A percentile compares a stretch with the other conserved stretches of the same genome.
These are phyloP conservation scores for Termitomyces titanicus DNA, from an alignment of 768 basidiomycete genomes.

Conservation along the genomic window DNA sequence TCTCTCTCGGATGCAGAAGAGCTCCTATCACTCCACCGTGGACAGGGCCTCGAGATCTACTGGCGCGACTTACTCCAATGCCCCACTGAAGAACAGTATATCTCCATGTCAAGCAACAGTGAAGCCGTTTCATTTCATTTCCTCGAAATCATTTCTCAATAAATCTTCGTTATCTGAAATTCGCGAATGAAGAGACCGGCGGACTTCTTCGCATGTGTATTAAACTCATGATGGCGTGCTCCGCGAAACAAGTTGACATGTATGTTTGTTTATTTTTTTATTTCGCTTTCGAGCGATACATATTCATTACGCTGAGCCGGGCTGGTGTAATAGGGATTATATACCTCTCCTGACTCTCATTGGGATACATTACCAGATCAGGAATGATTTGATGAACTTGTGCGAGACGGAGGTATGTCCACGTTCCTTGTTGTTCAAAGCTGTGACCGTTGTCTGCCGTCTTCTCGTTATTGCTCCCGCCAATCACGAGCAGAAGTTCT, in stretches of 20 bases:
- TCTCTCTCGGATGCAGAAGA: conserved; percentile 38
- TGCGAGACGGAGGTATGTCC: conserved; percentile 70
- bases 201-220: conserved; percentile 91
- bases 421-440: not conserved
- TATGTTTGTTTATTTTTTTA: conserved; percentile 25
- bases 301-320: not conserved
- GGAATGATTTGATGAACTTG: conserved; percentile 95
- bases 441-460: too few relatives aligned
- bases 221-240: conserved; percentile 95
- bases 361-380: conserved; percentile 88
- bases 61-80: conserved; percentile 92
- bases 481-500: too few relatives aligned
- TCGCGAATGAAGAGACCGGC: conserved; percentile 70
- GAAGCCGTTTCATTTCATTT: conserved; percentile 10
- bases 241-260: conserved; percentile 58
- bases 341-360: not conserved
- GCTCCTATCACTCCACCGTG: conserved; percentile 82
- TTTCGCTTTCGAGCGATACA: not conserved
- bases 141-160: not conserved
- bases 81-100: conserved; percentile 92
- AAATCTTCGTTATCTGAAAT: not conserved
- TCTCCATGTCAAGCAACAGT: conserved; percentile 97
- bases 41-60: conserved; percentile 91
- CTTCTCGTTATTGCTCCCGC: too few relatives aligned
- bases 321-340: not conserved